Conservation (phyloP, 495 filamentous ascomycete genomes). For the Cryomyces antarcticus region DNA sequence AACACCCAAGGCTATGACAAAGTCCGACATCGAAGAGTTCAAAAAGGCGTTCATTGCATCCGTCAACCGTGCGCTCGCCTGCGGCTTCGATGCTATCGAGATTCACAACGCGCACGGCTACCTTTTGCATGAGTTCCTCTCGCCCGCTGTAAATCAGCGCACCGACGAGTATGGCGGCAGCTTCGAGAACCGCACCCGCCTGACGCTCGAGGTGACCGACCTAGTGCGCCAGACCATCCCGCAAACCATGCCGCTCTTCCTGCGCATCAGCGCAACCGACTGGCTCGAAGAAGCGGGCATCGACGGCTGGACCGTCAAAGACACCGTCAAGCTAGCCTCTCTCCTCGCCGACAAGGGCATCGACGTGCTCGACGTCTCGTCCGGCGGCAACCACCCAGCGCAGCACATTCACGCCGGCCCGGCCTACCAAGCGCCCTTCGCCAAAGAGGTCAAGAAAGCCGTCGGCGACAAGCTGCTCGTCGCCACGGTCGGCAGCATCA, state of each 20-base stretch:
- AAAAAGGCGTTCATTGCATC: constrained; percentile 34
- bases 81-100: constrained; percentile 42
- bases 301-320: constrained; percentile 43
- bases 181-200: constrained; percentile 22
- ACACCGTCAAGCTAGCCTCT: constrained; percentile 41
- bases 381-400: constrained; percentile 40
- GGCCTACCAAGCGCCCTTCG: constrained; percentile 49
- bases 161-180: constrained; percentile 35
- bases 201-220: constrained; percentile 32
- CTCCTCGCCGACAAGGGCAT: constrained; percentile 43
- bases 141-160: constrained; percentile 14
- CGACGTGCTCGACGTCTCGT: constrained; percentile 58
- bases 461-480: constrained; percentile 36
- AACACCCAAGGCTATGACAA: constrained; percentile 32
- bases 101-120: constrained; percentile 22
- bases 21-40: constrained; percentile 33
- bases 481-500: constrained; percentile 58
- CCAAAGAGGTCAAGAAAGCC: constrained; percentile 32
- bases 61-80: constrained; percentile 32
- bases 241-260: constrained; percentile 37
- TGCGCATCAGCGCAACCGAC: constrained; percentile 52
- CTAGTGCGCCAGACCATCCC: constrained; percentile 35
- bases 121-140: constrained; percentile 18
- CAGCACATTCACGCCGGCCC: constrained; percentile 38
- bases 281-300: constrained; percentile 39